phyloP scores from a whole-genome alignment of 116 monocot species.

The Phalaenopsis hybrid region DNA sequence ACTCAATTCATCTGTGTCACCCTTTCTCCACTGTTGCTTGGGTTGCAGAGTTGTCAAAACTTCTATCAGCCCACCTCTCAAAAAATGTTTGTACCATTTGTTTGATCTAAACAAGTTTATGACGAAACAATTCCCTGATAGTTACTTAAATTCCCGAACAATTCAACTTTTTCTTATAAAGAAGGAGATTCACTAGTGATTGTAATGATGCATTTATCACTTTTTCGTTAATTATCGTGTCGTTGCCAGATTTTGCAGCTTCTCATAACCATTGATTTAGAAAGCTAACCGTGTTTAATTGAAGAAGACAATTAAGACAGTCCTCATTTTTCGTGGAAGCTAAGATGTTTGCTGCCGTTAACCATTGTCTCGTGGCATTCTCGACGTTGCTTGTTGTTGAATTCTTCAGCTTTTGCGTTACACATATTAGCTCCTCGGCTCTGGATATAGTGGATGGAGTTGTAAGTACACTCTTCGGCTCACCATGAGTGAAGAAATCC shows the following conservation, averaged over 20 bases:
- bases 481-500: too few relatives aligned
- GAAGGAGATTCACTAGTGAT: slow-evolving; percentile 44
- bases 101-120: slow-evolving; percentile 13
- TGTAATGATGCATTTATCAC: slow-evolving; percentile 34
- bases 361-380: slow-evolving; percentile 20
- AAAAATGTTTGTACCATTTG: slow-evolving; percentile 34
- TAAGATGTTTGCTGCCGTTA: slow-evolving; percentile 13
- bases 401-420: too few relatives aligned
- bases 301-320: slow-evolving; percentile 58
- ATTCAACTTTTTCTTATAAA: slow-evolving; percentile 21
- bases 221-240: slow-evolving; percentile 28
- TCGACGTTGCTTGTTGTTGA: too few relatives aligned
- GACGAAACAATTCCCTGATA: slow-evolving; percentile 29
- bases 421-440: too few relatives aligned
- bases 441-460: too few relatives aligned
- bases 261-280: slow-evolving; percentile 58
- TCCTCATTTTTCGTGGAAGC: slow-evolving; percentile 44
- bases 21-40: too few relatives aligned
- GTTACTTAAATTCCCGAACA: slow-evolving; percentile 34
- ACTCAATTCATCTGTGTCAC: too few relatives aligned
- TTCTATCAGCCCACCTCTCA: slow-evolving; percentile 28
- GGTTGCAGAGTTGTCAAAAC: too few relatives aligned
- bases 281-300: slow-evolving; percentile 49
- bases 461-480: too few relatives aligned
- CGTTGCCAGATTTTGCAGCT: slow-evolving; percentile 19